Base-by-base conservation (phyloP, 768 basidiomycete species). In the Agaricus sinodeliciosus region DNA sequence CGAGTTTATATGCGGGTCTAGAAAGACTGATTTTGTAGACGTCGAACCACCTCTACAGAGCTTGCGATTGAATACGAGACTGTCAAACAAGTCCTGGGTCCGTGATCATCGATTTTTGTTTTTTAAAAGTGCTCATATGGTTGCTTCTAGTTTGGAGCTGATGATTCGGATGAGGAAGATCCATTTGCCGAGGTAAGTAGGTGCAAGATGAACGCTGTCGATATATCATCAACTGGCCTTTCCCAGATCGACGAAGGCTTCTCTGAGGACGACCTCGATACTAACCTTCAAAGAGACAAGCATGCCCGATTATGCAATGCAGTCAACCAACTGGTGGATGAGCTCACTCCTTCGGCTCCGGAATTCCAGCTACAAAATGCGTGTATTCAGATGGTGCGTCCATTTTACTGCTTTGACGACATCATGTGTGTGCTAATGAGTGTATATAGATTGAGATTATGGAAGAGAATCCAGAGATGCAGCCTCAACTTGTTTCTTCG, bases 1-100 rank as follows among this genome's bases (percentile, higher is more conserved):
- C 7, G 11, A 31, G 31, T 31, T 11, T 4, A 5, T 3, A 31
- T 31, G 31, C 11, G 6, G 2, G 31, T 31, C 31, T 11, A 11
- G 31, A 11, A 31, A 3, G 11, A 1, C 11, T 7, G 11, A 8
- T 52, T 19, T 48, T 57, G 28, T 57, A 78, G 78, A 72, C 48
- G 73, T 76, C 11, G 86, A 83, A 44, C 82, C 81, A 31, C 72
- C 79, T 0, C 75, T 84, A 59, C 83, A 87, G 60, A 87, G 87
- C 0, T 66, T 97, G 42, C 87, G 94, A 64, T 76, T 97, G 52
- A 91, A 85, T 58, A 94, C 91, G 3, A 72, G 88, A 48, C 67
- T 94, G 43, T 93, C 94, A 19, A 93, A 87, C 65, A 86, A 84
- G 69, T 93, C 94, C 9, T 96, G 93, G 91, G 89, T 89, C 63